Evolutionary conservation across 768 basidiomycete species (phyloP), one percentile per base, ranked within the genome.

Genomic region (Rhodocollybia butyracea): DNA sequence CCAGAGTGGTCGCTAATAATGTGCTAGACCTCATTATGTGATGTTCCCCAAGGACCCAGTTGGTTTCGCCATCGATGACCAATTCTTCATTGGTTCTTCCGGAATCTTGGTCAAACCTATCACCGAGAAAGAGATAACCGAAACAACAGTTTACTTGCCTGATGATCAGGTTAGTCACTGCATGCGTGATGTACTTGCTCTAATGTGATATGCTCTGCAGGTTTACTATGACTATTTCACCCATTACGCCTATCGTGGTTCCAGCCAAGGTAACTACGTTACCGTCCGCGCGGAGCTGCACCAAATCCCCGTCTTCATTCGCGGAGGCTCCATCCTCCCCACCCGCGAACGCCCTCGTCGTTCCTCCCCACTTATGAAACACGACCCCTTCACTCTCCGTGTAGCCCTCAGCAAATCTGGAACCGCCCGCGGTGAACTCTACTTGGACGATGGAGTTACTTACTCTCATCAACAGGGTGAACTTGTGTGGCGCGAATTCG

Each of bases 201-300:
- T 47, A 19, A 21, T 41, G 7, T 5, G 29, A 34, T 48, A n/a
- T 34, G 22, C 22, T 30, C 12, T 24, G 54, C 31, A 92, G 87
- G 86, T 94, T 6, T 98, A 97, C 76, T 99, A 98, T 65, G 85
- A 98, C 73, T 98, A 98, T 73, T 90, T 94, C 76, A 82, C 81
- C 32, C 71, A 84, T 64, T 66, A 77, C 17, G 75, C 84, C 39
- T 86, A 93, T 72, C 85, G 80, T 34, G 88, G 90, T 4, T 64
- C 83, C 2, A 67, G 82, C 3, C 77, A 82, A 45, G 87, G 89
- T 57, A 86, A 83, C 26, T 66, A 76, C 46, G 73, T 97, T 65
- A 89, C 84, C 2, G 81, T 97, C n/a, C 75, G 87, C 0, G 88
- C 94, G 0, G 91, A 83, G 0, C 77, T 98, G 12, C 75, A 88